Evolutionary conservation across 2,329 filamentous ascomycete genomes (phyloP).

Genomic region (Coniochaeta sp.): DNA sequence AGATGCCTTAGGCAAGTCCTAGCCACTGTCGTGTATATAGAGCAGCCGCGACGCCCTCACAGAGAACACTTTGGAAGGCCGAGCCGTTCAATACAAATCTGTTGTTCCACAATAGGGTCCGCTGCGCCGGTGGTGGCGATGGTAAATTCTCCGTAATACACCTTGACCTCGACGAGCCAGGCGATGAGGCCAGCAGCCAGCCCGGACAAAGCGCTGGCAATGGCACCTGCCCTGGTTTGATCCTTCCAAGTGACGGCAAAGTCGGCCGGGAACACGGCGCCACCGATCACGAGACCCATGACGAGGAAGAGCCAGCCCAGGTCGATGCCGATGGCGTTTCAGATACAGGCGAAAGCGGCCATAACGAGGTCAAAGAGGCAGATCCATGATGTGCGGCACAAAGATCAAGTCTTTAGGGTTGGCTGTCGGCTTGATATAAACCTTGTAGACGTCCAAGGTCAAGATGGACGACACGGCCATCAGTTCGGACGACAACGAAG

Average conservation of each 20-base stretch:
- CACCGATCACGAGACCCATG: background rate
- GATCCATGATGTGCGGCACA: background rate
- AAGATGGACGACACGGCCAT: slow-evolving; percentile 31
- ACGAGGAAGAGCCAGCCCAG: background rate
- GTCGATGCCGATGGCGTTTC: background rate
- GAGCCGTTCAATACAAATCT: no score
- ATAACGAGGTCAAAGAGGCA: background rate
- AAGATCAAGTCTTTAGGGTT: background rate
- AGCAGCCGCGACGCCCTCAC: no score
- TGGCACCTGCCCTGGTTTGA: background rate
- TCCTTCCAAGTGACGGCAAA: background rate
- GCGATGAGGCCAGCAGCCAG: background rate
- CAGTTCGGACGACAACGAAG: slow-evolving; percentile 33
- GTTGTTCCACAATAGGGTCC: no score
- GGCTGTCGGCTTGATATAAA: slow-evolving; percentile 26
- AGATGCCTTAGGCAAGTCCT: no score
- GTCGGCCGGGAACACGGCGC: background rate
- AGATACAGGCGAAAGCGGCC: background rate
- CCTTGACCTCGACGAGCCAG: background rate
- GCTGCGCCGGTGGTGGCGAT: background rate
- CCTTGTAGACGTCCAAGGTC: slow-evolving; percentile 32
- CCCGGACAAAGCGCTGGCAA: background rate
- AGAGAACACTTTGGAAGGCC: no score
- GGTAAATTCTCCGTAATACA: background rate
- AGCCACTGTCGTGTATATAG: no score